Base-by-base conservation (phyloP, 164 flowering plant species). In the Malania oleifera region DNA sequence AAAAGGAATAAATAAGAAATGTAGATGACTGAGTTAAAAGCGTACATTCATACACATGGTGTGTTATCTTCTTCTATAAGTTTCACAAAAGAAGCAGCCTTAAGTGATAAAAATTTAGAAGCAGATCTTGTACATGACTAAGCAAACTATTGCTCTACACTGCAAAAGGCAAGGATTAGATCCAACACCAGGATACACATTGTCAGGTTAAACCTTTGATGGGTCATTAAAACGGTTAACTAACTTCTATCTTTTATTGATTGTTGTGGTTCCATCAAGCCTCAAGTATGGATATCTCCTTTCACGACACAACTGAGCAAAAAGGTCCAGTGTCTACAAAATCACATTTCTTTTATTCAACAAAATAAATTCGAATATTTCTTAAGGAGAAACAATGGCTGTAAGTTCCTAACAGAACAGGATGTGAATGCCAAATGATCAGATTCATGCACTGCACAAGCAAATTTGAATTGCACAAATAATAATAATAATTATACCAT, bases 281-380 rank as follows among this genome's bases (percentile, higher is more conserved):
- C 96, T 88, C 75, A 95, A 64, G 61, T 68, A 80, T 12, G 99
- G 99, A 61, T 95, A 95, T 75, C 95, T 81, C 71, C 96, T 82
- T 73, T 95, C 97, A 39, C 99, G 96, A 54, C 97, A 95, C 48
- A 91, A 62, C 76, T 95, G 99, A 67, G 91, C 91, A 77, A 95
- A 88, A 57, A 91, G 97, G 61, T 91, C 96, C 70, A 91, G 73
- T 40, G 99, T 95, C 97, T 91, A 79, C 54, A 57, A 26, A 20
- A 59, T 39, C 15, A 63, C 4, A 73, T n/a, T n/a, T n/a, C n/a
- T n/a, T n/a, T n/a, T n/a, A n/a, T n/a, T n/a, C n/a, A n/a, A 19
- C 47, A 15, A 23, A 23, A 5, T 45, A 2, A 22, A 28, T 11
- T 1, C 8, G 15, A 5, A 25, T 22, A 29, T 37, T 18, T 49